A percentile compares a stretch with the other conserved stretches of the same genome.
These are phyloP conservation scores for Starmerella stellata DNA, from an alignment of 805 yeast species.

Conservation along the genomic window DNA sequence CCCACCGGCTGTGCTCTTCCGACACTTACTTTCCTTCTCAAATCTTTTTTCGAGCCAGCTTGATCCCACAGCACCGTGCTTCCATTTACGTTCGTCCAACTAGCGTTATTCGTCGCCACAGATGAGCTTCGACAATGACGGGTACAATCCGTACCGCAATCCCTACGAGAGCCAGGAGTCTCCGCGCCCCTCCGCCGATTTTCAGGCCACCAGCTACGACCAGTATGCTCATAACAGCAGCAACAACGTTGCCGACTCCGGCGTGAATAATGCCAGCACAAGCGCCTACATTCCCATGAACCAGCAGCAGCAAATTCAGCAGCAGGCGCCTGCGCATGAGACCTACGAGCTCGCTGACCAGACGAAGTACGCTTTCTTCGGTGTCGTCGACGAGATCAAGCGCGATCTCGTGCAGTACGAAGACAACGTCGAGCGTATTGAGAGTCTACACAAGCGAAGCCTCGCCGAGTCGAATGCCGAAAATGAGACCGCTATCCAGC, in stretches of 20 bases:
- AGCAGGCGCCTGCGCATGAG: constrained; percentile 2
- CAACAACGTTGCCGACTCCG: background rate
- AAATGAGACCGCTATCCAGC: constrained; percentile 48
- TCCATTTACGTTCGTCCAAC: too few relatives aligned
- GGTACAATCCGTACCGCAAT: constrained; percentile 13
- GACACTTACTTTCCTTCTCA: too few relatives aligned
- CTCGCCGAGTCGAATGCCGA: constrained; percentile 57
- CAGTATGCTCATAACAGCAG: constrained; percentile 7
- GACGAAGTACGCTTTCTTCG: constrained; percentile 46
- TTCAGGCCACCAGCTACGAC: constrained; percentile 13
- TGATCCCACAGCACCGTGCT: too few relatives aligned
- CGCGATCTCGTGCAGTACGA: constrained; percentile 52
- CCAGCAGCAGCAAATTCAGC: constrained; percentile 6
- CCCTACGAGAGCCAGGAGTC: constrained; percentile 2
- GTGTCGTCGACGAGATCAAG: constrained; percentile 49
- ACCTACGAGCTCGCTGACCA: constrained; percentile 15
- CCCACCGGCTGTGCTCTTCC: too few relatives aligned
- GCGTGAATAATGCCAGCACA: background rate
- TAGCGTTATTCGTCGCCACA: background rate
- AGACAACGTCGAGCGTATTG: constrained; percentile 48
- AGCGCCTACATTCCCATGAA: constrained; percentile 1
- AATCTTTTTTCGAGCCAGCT: too few relatives aligned
- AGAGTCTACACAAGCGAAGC: constrained; percentile 49
- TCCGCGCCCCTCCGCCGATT: constrained; percentile 6
- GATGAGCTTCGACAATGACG: constrained; percentile 1